Evolutionary conservation across 2,329 filamentous ascomycete genomes (phyloP), one percentile per base, ranked within the genome.

Genomic region (Xylariaceae sp.): DNA sequence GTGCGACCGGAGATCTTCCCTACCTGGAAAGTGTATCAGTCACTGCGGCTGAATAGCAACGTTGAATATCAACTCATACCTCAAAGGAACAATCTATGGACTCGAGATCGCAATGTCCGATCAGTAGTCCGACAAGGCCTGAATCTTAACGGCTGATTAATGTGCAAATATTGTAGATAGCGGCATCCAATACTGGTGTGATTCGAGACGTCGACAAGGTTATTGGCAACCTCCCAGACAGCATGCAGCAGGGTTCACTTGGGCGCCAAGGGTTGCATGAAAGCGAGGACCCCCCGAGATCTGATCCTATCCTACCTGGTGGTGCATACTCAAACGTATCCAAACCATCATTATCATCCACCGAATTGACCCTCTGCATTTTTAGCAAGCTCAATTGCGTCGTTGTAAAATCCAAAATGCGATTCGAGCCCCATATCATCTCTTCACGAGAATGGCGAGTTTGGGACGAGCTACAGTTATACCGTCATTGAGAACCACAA

Each of bases 251-350:
- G 44, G 47, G 36, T 56, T 33, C 50, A 55, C 8, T 37, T 37
- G 50, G 53, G 44, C 33, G 53, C 67, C 67, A 66, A 69, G 36
- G 31, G 36, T 47, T 65, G 67, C 67, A 69, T 63, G 24, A 53
- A 39, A 37, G 50, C 49, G 37, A 39, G 34, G 39, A 49, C 50
- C 53, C 26, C 50, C 45, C n/a, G 33, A 52, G 44, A 53, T 51
- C 56, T 51, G 34, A 46, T 51, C 54, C 41, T 31, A 37, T 34
- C 46, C 36, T 26, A 43, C 47, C 34, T 58, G 31, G 43, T 17
- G 28, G 44, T 33, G 43, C 17, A 31, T 37, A 33, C 39, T 23
- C 39, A 17, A 9, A n/a, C 45, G 11, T 23, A 12, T 12, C 12
- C 21, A 7, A 44, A 24, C 6, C 23, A 33, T 46, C 36, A 23